Conservation (phyloP, 75 land plant genomes). For the Chamaecyparis obtusa region DNA sequence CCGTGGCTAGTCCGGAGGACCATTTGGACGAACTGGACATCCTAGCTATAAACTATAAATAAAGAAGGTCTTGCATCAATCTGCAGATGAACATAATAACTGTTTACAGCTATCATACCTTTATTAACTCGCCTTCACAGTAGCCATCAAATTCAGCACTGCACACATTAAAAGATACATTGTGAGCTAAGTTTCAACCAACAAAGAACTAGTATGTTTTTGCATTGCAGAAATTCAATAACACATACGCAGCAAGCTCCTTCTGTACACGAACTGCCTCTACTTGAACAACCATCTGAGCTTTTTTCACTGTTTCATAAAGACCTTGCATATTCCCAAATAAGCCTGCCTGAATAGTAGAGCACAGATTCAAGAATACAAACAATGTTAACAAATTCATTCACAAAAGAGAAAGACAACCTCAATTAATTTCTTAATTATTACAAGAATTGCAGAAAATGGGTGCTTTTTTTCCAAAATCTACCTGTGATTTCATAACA, state of each 20-base stretch:
- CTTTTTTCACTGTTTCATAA: slow-evolving; percentile 93
- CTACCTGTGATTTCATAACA: not conserved
- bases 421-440: not conserved
- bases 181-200: not conserved
- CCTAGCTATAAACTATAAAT: too few relatives aligned
- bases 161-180: slow-evolving; percentile 18
- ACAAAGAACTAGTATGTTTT: not conserved
- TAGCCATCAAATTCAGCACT: slow-evolving; percentile 99
- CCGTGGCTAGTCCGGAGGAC: too few relatives aligned
- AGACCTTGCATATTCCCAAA: slow-evolving; percentile 95
- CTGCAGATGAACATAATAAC: not conserved
- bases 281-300: slow-evolving; percentile 97
- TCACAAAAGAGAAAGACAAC: not conserved
- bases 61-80: not conserved
- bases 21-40: too few relatives aligned
- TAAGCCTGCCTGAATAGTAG: slow-evolving; percentile 57
- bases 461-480: not conserved
- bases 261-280: slow-evolving; percentile 97
- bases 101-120: slow-evolving; percentile 41
- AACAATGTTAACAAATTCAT: not conserved
- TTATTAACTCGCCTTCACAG: slow-evolving; percentile 95
- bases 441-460: not conserved
- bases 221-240: not conserved
- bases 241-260: slow-evolving; percentile 89
- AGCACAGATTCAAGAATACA: not conserved